Base-by-base conservation (phyloP, 2,329 filamentous ascomycete genomes). In the Dryadomyces sulphureus region DNA sequence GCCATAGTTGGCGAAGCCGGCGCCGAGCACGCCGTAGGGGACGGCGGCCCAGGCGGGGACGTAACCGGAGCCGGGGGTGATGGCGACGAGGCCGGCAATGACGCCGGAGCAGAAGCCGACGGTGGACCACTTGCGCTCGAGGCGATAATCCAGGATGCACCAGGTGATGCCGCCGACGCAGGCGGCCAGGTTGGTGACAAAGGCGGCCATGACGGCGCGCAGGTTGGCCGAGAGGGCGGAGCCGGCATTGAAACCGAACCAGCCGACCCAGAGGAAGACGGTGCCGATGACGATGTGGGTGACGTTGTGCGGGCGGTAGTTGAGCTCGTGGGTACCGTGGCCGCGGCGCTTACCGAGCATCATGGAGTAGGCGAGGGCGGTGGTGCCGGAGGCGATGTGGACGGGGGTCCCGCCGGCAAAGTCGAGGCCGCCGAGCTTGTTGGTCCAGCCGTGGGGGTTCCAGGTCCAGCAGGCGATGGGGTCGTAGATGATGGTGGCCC, bases 401-500 rank as follows among this genome's bases (percentile, higher is more conserved):
- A 94, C 88, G 0, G 88, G 88, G 2, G 87, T 93, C 56, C 88
- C 88, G 52, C 88, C 87, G 20, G 88, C 88, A 57, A 92, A 94
- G 63, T 94, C 88, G 39, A 93, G 73, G 24, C 84, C 85, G 41
- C 87, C 87, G 65, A 93, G 74, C 53, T 75, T 70, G 63, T 74
- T 83, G 12, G 81, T 78, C 88, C 88, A 94, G 20, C 88, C 88
- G 27, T 68, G 67, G 1, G 83, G 63, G 60, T 94, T 94, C 88
- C 88, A 94, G 8, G 85, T 93, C 88, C 88, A 94, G 72, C 87
- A 94, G 40, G 88, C 88, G 59, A 94, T 88, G 2, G 87, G 84
- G 56, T 94, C 87, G 64, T 94, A 94, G 59, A 94, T 83, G 49
- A 94, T 59, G 5, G 88, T 94, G 1, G 82, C 74, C 88, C 88